Evolutionary conservation across 2,329 filamentous ascomycete genomes (phyloP), one percentile per base, ranked within the genome.

Genomic region (Colletotrichum sp.): DNA sequence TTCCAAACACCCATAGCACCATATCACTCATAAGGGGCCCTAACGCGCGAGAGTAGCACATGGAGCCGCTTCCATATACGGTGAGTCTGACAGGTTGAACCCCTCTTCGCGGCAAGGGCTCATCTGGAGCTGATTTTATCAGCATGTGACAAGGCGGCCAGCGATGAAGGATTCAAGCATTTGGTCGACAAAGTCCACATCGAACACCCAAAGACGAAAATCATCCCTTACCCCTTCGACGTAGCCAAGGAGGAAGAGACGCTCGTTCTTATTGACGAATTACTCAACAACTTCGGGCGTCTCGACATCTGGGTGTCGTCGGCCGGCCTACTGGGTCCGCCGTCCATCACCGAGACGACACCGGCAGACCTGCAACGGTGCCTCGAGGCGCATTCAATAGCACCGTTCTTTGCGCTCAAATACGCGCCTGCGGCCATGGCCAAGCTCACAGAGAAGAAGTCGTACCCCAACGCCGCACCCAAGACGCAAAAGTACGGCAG

Each of bases 321-420:
- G 5, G 89, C 90, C 0, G 88, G 88, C 9, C 84, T 91, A 3
- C 86, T 91, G 0, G 90, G 90, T 1, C 90, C 91, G 1, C 84
- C 88, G 0, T 87, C 87, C 1, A 89, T 92, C 73, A 86, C 87
- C 36, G 84, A 85, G 16, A 92, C 90, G 3, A 89, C 88, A 0
- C 88, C 90, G 0, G 81, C 83, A 13, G 89, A 91, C 77, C 82
- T 92, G 16, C 86, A 87, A 78, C 87, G 86, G 61, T 88, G 88
- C 74, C 91, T 92, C 79, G 89, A 92, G 78, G 88, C 89, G 4
- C 91, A 92, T 78, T 86, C 86, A 51, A 86, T 92, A 81, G 89
- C 90, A 8, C 90, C 91, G 3, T 92, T 93, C 83, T 92, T 91
- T 77, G 90, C 90, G 2, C 84, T 92, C 75, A 92, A 92, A 79